These are phyloP conservation scores for Yamagishiella unicocca DNA, from an alignment of 139 green algal genomes.

Conservation along the genomic window DNA sequence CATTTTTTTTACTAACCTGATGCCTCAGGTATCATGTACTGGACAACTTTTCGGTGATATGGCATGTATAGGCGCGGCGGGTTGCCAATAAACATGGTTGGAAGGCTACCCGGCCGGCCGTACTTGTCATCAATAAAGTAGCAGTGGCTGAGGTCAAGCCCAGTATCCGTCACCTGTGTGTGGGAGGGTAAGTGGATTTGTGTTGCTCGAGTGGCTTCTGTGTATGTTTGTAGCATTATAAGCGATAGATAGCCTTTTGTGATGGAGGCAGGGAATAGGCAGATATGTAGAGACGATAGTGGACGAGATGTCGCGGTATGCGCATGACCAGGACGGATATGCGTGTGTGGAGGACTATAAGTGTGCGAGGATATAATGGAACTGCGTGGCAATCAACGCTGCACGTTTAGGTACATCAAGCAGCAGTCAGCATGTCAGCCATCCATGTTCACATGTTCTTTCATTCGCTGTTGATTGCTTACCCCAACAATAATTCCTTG, in stretches of 20 bases:
- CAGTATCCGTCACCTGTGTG: background rate
- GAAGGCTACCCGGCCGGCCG: background rate
- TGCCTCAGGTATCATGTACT: background rate
- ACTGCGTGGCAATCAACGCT: background rate
- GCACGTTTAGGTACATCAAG: background rate
- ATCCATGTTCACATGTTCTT: background rate
- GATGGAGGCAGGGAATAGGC: background rate
- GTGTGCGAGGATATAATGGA: background rate
- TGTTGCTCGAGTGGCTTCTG: too few relatives aligned
- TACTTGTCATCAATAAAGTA: conserved; percentile 6
- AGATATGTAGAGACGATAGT: background rate
- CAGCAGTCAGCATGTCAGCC: background rate
- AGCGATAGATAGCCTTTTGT: background rate
- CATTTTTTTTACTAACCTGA: background rate
- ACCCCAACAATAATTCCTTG: background rate
- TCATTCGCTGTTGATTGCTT: background rate
- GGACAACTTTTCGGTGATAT: conserved; percentile 10
- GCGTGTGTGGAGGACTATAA: background rate
- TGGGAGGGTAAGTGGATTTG: background rate
- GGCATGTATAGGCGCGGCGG: background rate
- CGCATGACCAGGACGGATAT: background rate
- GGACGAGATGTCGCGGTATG: background rate
- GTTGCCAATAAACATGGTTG: background rate
- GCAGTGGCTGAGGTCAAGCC: background rate
- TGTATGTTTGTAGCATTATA: background rate